Base-by-base conservation (phyloP, 495 filamentous ascomycete species). In the Xylaria cubensis region DNA sequence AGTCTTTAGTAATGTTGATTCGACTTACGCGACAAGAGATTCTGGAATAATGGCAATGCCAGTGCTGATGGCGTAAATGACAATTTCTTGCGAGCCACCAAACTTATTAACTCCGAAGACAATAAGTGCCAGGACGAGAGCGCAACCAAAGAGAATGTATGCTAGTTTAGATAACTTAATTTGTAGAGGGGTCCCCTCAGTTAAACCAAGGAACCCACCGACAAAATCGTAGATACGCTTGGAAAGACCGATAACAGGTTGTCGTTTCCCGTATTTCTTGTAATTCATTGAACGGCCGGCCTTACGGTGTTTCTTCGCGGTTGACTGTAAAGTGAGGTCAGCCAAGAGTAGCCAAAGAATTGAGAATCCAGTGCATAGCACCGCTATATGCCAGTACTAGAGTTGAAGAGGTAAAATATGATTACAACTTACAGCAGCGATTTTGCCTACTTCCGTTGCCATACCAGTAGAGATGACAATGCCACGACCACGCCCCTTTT, bases 401-500 rank as follows among this genome's bases (percentile, higher is more conserved):
- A 82, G 56, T 83, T 85, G 74, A 87, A 82, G 12, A 83, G 85
- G 29, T 82, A 80, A 50, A 80, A 82, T 42, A 12, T 42, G 10
- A 29, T 15, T 64, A 13, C 56, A 8, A 67, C 70, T 67, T 67
- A 72, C 70, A 64, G 84, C 86, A 12, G 93, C 93, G 77, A 96
- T 96, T 77, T 89, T 93, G n/a, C 93, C 93, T 58, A 97, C 92
- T 79, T 94, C 92, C 0, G 93, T 97, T 66, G 84, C 77, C 93
- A 95, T 95, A 12, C 92, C 93, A n/a, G 90, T 92, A 64, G 82
- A 85, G 34, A 88, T 85, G 42, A 91, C 90, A 70, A 93, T 87
- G 50, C 91, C 91, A 50, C 86, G 84, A 41, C 86, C 91, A 69
- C 91, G 90, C 42, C 91, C 91, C 79, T 91, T 92, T 46, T 86